phyloP scores from a whole-genome alignment of 768 basidiomycete genomes.

The Tephrocybe sp. region DNA sequence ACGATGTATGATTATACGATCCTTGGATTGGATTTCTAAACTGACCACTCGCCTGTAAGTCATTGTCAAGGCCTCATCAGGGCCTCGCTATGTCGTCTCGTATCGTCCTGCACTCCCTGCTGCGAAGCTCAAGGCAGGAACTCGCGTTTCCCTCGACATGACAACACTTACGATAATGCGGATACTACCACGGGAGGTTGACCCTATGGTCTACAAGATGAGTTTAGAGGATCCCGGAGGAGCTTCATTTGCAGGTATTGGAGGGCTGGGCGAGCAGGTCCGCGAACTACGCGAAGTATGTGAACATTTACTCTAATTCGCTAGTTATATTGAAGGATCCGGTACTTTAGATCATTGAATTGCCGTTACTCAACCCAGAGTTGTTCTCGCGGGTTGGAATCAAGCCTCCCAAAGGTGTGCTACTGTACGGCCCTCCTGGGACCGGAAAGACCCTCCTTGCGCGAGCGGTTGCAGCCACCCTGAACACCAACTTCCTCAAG shows the following conservation, averaged over 20 bases:
- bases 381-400: slow-evolving; percentile 95
- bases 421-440: slow-evolving; percentile 94
- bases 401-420: slow-evolving; percentile 92
- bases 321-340: background rate
- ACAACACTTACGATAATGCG: slow-evolving; percentile 99
- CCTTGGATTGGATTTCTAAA: background rate
- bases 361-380: slow-evolving; percentile 92
- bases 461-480: slow-evolving; percentile 91
- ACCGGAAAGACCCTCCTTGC: slow-evolving; percentile 96
- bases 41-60: slow-evolving; percentile 41
- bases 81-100: slow-evolving; percentile 97
- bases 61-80: slow-evolving; percentile 98
- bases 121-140: slow-evolving; percentile 87
- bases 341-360: slow-evolving; percentile 78
- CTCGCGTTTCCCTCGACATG: slow-evolving; percentile 98
- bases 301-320: slow-evolving; percentile 7
- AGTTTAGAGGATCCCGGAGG: slow-evolving; percentile 96
- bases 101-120: slow-evolving; percentile 92
- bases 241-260: slow-evolving; percentile 94
- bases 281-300: slow-evolving; percentile 90
- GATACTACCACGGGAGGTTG: slow-evolving; percentile 94
- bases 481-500: slow-evolving; percentile 96
- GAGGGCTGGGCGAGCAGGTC: slow-evolving; percentile 94
- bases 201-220: slow-evolving; percentile 99
- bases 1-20: slow-evolving; percentile 63